Base-by-base conservation (phyloP, 257 asterid species). In the Catharanthus roseus region DNA sequence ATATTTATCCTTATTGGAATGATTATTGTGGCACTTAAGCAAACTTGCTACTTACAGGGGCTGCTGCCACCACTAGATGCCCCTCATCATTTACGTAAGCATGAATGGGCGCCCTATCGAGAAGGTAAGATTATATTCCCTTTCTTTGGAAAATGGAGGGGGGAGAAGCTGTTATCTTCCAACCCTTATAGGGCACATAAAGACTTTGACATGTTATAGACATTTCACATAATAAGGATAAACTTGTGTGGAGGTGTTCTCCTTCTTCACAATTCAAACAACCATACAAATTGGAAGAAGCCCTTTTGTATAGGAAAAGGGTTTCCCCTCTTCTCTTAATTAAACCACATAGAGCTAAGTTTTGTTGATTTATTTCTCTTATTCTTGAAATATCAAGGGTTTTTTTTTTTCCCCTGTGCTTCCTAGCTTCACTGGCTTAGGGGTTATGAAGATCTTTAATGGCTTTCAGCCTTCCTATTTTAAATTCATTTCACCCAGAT, bases 61-160 rank as follows among this genome's bases (percentile, higher is more conserved):
- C 68, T 87, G 53, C 86, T 93, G 75, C 98, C 98, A 42, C 98
- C 96, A 26, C 92, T 93, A 53, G 97, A 93, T 47, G 96, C 98
- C 71, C 97, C 97, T 65, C 96, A 93, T 82, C 98, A 93, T 85
- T 76, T 90, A 79, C 96, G 98, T 69, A 89, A 85, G 84, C 98
- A 93, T 72, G 97, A 93, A 88, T 93, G 98, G 98, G 96, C 82
- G 74, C 78, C 91, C 41, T 93, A 85, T 79, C 88, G 98, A 80
- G 97, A 93, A 93, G 98, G 98, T 93, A 84, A 77, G 77, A 71
- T 67, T 65, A 21, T 18, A 44, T 33, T 21, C 44, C 51, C 60
- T 74, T 45, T 9, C 8, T 21, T 23, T 55, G 50, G 53, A 66
- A n/a, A n/a, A n/a, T n/a, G n/a, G n/a, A n/a, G n/a, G n/a, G n/a